phyloP scores from a whole-genome alignment of 2,329 filamentous ascomycete species.

The Pezizomycotina sp. region DNA sequence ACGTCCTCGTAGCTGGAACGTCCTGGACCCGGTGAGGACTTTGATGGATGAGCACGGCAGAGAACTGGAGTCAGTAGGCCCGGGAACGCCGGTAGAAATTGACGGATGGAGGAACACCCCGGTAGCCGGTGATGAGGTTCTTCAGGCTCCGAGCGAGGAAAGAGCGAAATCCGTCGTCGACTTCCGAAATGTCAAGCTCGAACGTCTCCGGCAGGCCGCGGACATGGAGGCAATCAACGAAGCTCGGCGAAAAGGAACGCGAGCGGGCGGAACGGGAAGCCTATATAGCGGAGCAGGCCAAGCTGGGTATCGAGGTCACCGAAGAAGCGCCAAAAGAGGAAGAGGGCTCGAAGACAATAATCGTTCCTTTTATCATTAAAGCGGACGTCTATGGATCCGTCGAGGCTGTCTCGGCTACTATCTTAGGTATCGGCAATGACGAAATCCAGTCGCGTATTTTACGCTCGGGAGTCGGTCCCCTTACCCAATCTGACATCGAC shows the following conservation, averaged over 20 bases:
- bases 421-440: constrained; percentile 65
- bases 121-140: constrained; percentile 66
- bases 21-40: constrained; percentile 73
- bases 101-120: constrained; percentile 89
- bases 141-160: constrained; percentile 55
- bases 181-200: constrained; percentile 55
- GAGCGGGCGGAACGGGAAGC: constrained; percentile 40
- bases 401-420: constrained; percentile 66
- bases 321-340: constrained; percentile 24
- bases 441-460: constrained; percentile 67
- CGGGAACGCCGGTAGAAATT: constrained; percentile 79
- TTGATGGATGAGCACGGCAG: constrained; percentile 72
- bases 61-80: constrained; percentile 54
- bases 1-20: constrained; percentile 71
- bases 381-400: constrained; percentile 87
- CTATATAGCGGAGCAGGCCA: constrained; percentile 31
- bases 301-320: constrained; percentile 24
- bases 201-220: constrained; percentile 46
- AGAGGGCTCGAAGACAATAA: constrained; percentile 30
- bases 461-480: constrained; percentile 56
- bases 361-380: constrained; percentile 72
- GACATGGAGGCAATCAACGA: constrained; percentile 68
- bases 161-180: constrained; percentile 62
- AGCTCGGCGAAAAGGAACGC: constrained; percentile 42
- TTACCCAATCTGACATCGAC: constrained; percentile 77